phyloP scores from a whole-genome alignment of 768 basidiomycete species.

The Mycena rosella region DNA sequence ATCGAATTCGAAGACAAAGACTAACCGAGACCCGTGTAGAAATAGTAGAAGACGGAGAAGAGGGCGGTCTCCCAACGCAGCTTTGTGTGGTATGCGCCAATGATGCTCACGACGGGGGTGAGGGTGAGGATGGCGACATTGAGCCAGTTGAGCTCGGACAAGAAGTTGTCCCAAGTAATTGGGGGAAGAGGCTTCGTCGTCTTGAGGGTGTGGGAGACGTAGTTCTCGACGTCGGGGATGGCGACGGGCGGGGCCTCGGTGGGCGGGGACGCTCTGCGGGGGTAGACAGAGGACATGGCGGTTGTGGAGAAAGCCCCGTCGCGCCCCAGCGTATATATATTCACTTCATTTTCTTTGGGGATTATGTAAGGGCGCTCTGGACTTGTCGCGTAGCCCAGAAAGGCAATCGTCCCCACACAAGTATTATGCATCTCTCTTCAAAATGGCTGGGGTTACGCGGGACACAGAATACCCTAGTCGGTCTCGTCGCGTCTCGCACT shows the following conservation, averaged over 20 bases:
- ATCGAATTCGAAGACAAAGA: slow-evolving; percentile 22
- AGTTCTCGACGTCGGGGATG: slow-evolving; percentile 68
- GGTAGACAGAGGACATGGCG: slow-evolving; percentile 47
- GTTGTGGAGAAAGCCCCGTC: slow-evolving; percentile 2
- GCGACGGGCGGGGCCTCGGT: slow-evolving; percentile 8
- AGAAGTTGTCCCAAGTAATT: slow-evolving; percentile 69
- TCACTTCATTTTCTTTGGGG: slow-evolving; percentile 17
- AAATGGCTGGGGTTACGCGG: too few relatives aligned
- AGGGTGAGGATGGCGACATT: slow-evolving; percentile 80
- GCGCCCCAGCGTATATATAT: slow-evolving; percentile 10
- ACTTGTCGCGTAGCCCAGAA: too few relatives aligned
- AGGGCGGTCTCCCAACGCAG: slow-evolving; percentile 83
- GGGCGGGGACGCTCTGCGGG: slow-evolving; percentile 41
- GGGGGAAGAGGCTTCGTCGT: slow-evolving; percentile 79
- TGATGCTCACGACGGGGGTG: slow-evolving; percentile 80
- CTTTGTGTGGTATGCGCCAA: slow-evolving; percentile 76
- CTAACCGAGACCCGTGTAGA: slow-evolving; percentile 79
- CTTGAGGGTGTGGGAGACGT: slow-evolving; percentile 82
- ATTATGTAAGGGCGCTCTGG: neutral
- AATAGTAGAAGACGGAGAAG: slow-evolving; percentile 57
- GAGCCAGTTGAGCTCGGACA: slow-evolving; percentile 83
- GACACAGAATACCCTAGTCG: too few relatives aligned
- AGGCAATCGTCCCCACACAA: too few relatives aligned
- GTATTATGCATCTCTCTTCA: too few relatives aligned
- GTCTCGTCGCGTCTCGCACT: too few relatives aligned